These are phyloP conservation scores for Kondoa malvinella DNA, from an alignment of 768 basidiomycete genomes.

Conservation along the genomic window DNA sequence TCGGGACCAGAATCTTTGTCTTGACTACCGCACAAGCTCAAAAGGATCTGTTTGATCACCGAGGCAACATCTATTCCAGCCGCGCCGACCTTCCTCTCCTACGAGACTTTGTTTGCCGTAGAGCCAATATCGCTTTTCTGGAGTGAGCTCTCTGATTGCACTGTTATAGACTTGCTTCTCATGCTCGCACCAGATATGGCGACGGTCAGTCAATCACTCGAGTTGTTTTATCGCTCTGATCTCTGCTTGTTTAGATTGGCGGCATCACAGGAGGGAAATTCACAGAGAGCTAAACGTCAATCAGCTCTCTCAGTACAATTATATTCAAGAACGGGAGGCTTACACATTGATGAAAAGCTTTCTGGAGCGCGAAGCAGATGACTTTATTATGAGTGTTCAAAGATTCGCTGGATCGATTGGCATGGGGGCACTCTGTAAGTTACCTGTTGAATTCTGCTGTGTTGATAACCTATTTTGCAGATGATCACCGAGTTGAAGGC, in stretches of 20 bases:
- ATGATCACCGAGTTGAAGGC: background rate
- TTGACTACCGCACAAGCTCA: slow-evolving; percentile 9
- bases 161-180: too few species aligned
- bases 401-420: slow-evolving; percentile 1
- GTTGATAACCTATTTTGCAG: too few species aligned
- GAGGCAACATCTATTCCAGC: slow-evolving; percentile 14
- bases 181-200: too few species aligned
- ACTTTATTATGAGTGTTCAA: background rate
- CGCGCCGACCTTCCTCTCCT: slow-evolving; percentile 11
- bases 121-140: slow-evolving; percentile 1
- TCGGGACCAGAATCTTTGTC: slow-evolving; percentile 15
- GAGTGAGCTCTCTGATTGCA: too few species aligned
- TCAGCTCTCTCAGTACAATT: background rate
- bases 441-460: too few species aligned
- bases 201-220: too few species aligned
- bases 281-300: background rate
- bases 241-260: background rate
- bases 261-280: background rate
- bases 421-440: too few species aligned
- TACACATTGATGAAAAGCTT: background rate
- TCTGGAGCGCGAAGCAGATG: background rate
- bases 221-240: too few species aligned
- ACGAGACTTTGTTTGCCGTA: background rate
- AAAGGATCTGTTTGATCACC: slow-evolving; percentile 18
- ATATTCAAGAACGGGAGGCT: slow-evolving; percentile 1